A percentile compares a stretch with the other conserved stretches of the same genome.
These are phyloP conservation scores for Saccharomycopsis synnaedendra DNA, from an alignment of 805 yeast genomes.

Conservation along the genomic window DNA sequence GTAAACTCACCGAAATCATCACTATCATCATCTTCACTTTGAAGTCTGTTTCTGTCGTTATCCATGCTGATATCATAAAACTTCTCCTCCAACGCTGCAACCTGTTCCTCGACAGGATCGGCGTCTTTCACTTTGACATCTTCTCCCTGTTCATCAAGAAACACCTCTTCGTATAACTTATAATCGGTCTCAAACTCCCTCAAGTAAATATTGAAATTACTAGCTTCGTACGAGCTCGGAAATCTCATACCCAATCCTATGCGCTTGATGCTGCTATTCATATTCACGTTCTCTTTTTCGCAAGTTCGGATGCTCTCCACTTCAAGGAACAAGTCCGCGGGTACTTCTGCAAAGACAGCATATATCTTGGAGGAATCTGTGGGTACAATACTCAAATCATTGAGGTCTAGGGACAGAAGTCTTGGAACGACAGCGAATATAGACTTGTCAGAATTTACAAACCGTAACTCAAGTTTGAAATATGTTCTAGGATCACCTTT, in stretches of 20 bases:
- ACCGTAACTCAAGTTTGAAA: constrained; percentile 1
- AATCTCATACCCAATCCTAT: constrained; percentile 14
- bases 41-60: constrained; percentile 1
- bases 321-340: constrained; percentile 1
- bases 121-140: background rate
- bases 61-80: constrained; percentile 6
- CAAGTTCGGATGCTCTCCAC: background rate
- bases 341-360: constrained; percentile 11
- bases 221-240: constrained; percentile 13
- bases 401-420: background rate
- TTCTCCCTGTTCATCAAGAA: constrained; percentile 1
- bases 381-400: constrained; percentile 4
- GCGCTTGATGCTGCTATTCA: constrained; percentile 4
- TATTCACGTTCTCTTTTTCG: background rate
- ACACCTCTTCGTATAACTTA: constrained; percentile 5
- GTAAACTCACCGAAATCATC: constrained; percentile 17
- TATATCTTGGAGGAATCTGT: constrained; percentile 14
- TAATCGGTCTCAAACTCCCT: constrained; percentile 11
- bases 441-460: background rate
- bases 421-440: constrained; percentile 13
- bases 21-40: constrained; percentile 7
- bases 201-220: constrained; percentile 11
- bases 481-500: constrained; percentile 2
- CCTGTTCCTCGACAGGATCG: background rate
- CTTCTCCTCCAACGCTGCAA: background rate